Conservation (phyloP, 495 filamentous ascomycete species). For the Trypethelium eluteriae region DNA sequence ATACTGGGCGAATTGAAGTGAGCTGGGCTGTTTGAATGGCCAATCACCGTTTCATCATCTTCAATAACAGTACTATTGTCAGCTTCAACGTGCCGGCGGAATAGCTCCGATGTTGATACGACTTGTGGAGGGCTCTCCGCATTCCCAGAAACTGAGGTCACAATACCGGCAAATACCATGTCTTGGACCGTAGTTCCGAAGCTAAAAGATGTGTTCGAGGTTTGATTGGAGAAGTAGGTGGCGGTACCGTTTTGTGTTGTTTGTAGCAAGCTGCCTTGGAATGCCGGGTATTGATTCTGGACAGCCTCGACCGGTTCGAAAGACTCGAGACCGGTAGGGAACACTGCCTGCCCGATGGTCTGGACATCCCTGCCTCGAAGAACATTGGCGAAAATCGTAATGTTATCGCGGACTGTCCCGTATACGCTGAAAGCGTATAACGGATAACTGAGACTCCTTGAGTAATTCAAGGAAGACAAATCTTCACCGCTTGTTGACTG, state of each 20-base stretch:
- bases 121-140: constrained; percentile 16
- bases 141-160: constrained; percentile 28
- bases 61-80: constrained; percentile 44
- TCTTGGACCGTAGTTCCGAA: constrained; percentile 50
- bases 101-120: constrained; percentile 29
- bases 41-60: constrained; percentile 34
- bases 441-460: constrained; percentile 54
- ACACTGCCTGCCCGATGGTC: constrained; percentile 51
- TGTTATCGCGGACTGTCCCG: constrained; percentile 38
- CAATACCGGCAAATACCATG: constrained; percentile 40
- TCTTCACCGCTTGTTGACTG: constrained; percentile 56
- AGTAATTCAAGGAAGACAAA: constrained; percentile 40
- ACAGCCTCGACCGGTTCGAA: constrained; percentile 19
- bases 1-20: not conserved
- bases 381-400: constrained; percentile 54
- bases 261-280: constrained; percentile 40
- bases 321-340: constrained; percentile 49
- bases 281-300: constrained; percentile 13
- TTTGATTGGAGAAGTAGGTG: constrained; percentile 42
- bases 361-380: constrained; percentile 50
- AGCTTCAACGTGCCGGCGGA: constrained; percentile 45
- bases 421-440: constrained; percentile 51
- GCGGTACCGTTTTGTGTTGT: constrained; percentile 53
- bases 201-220: constrained; percentile 41
- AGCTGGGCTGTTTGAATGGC: constrained; percentile 20